Conservation (phyloP, 495 filamentous ascomycete species). For the Neurospora sp. region DNA sequence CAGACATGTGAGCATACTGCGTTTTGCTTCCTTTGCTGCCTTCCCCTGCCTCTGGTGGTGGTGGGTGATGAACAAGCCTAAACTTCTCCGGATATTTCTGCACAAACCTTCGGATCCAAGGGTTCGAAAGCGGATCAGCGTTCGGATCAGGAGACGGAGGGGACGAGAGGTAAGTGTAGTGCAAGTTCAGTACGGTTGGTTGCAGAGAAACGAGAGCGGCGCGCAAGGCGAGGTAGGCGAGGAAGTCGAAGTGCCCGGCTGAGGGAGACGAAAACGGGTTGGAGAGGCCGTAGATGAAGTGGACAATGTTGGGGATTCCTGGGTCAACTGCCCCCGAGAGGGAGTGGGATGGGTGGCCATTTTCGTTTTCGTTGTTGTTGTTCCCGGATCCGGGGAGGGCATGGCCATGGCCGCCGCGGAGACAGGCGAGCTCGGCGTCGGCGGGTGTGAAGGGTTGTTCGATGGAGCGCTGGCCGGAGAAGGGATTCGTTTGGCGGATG, state of each 20-base stretch:
- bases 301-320: slow-evolving; percentile 35
- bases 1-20: too few species aligned
- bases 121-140: slow-evolving; percentile 28
- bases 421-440: slow-evolving; percentile 28
- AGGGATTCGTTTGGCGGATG: slow-evolving; percentile 30
- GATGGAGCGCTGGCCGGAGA: slow-evolving; percentile 30
- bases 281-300: slow-evolving; percentile 36
- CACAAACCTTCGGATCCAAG: slow-evolving; percentile 30
- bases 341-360: not conserved
- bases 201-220: slow-evolving; percentile 33
- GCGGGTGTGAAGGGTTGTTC: slow-evolving; percentile 28
- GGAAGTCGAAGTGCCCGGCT: slow-evolving; percentile 32
- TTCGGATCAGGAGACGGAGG: slow-evolving; percentile 27
- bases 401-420: slow-evolving; percentile 14
- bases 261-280: slow-evolving; percentile 27
- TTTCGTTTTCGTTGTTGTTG: not conserved
- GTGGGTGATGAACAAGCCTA: slow-evolving; percentile 32
- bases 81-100: slow-evolving; percentile 16
- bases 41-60: not conserved
- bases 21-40: too few species aligned
- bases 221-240: slow-evolving; percentile 35
- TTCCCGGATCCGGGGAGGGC: slow-evolving; percentile 1
- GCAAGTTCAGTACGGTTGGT: slow-evolving; percentile 32
- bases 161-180: slow-evolving; percentile 34
- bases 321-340: too few species aligned